A percentile compares a stretch with the other conserved stretches of the same genome.
These are phyloP conservation scores for Globisporangium apiculatum DNA, from an alignment of 352 stramenopile genomes.

Conservation along the genomic window DNA sequence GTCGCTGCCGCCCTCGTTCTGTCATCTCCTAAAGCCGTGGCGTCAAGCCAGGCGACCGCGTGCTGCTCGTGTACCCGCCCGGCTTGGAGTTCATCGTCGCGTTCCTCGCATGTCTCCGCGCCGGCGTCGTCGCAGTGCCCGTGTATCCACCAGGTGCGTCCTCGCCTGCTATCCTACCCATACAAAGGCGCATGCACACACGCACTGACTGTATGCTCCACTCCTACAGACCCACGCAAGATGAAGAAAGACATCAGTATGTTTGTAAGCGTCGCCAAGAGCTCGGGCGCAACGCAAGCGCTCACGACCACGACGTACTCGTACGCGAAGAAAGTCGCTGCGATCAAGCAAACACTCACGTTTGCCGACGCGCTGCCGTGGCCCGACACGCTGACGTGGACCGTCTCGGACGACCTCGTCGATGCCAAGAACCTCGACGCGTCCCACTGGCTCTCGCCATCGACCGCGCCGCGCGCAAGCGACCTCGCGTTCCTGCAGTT, in stretches of 20 bases:
- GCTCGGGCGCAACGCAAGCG: constrained; percentile 86
- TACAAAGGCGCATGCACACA: too few relatives aligned
- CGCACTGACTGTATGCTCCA: neutral
- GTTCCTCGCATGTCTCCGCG: constrained; percentile 95
- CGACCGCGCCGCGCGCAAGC: constrained; percentile 29
- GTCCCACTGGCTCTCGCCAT: constrained; percentile 28
- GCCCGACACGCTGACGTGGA: constrained; percentile 87
- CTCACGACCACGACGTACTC: constrained; percentile 94
- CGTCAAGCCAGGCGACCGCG: constrained; percentile 61
- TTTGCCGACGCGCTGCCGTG: constrained; percentile 56
- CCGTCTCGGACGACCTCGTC: constrained; percentile 76
- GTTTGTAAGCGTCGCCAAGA: constrained; percentile 93
- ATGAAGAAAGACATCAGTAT: constrained; percentile 94
- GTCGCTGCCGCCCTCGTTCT: neutral
- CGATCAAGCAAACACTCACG: constrained; percentile 78
- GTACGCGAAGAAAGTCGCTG: constrained; percentile 90
- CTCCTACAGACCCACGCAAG: constrained; percentile 80
- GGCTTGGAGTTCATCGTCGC: constrained; percentile 96
- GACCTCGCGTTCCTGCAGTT: constrained; percentile 98
- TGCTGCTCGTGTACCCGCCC: constrained; percentile 96
- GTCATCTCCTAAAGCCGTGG: constrained; percentile 32
- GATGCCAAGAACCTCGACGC: constrained; percentile 36
- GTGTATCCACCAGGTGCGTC: constrained; percentile 66
- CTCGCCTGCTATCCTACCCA: neutral
- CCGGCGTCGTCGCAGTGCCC: constrained; percentile 91